These are phyloP conservation scores for Candida sp. DNA, from an alignment of 1,139 yeast species.

Conservation along the genomic window DNA sequence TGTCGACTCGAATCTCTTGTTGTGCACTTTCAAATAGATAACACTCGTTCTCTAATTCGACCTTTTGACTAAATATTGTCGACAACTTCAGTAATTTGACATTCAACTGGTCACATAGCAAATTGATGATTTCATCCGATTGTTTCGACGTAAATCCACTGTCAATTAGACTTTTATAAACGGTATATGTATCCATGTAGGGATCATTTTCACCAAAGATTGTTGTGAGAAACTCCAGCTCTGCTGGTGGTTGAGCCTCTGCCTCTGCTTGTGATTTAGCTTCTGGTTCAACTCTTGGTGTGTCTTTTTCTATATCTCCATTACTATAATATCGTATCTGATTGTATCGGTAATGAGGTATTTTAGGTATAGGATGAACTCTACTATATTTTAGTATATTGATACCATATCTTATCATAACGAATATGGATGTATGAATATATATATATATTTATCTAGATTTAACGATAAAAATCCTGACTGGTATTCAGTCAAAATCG, in stretches of 20 bases:
- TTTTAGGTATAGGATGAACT: not conserved
- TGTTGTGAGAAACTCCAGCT: slow-evolving; percentile 22
- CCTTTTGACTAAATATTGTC: slow-evolving; percentile 56
- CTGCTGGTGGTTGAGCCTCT: slow-evolving; percentile 1
- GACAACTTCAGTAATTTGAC: slow-evolving; percentile 55
- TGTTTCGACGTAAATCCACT: slow-evolving; percentile 55
- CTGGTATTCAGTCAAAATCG: not conserved
- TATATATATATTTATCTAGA: not conserved
- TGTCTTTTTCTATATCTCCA: not conserved
- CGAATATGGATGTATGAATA: not conserved
- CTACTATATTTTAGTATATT: not conserved
- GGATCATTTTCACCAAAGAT: slow-evolving; percentile 45
- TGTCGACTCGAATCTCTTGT: slow-evolving; percentile 79
- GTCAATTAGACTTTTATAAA: slow-evolving; percentile 34
- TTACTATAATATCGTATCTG: not conserved
- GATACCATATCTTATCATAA: not conserved
- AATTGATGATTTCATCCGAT: slow-evolving; percentile 48
- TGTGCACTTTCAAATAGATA: slow-evolving; percentile 93
- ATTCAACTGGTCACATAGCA: slow-evolving; percentile 49
- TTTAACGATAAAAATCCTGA: not conserved
- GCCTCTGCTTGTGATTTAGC: slow-evolving; percentile 5
- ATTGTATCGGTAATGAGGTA: slow-evolving; percentile 1
- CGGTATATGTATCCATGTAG: slow-evolving; percentile 50
- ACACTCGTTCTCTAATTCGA: slow-evolving; percentile 80
- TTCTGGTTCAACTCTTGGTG: slow-evolving; percentile 4